Conservation (phyloP, 2,329 filamentous ascomycete species). For the Curvularia sp. region DNA sequence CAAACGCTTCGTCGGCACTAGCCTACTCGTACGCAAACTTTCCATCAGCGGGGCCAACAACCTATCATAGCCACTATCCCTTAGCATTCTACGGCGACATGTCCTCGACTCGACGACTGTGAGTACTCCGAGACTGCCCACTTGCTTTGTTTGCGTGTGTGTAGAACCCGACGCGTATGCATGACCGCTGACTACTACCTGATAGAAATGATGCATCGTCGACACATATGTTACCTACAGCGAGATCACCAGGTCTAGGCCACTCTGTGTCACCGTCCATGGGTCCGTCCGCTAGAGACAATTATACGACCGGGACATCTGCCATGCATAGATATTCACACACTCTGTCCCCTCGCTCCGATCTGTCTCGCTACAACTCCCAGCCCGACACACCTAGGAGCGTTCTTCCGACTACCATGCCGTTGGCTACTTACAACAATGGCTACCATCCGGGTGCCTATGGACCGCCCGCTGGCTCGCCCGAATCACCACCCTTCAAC, state of each 20-base stretch:
- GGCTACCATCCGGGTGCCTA: conserved; percentile 26
- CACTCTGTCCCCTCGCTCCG: conserved; percentile 47
- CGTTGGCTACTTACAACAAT: conserved; percentile 34
- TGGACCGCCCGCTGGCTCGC: conserved; percentile 25
- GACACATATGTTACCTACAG: conserved; percentile 56
- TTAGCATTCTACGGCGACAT: conserved; percentile 50
- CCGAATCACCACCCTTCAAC: conserved; percentile 55
- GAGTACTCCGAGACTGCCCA: conserved; percentile 50
- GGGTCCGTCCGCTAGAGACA: conserved; percentile 52
- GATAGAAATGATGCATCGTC: conserved; percentile 56
- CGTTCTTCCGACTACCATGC: conserved; percentile 42
- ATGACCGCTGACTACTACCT: conserved; percentile 51
- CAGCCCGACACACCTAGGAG: conserved; percentile 49
- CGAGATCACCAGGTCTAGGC: conserved; percentile 51
- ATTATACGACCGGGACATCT: conserved; percentile 53
- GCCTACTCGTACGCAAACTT: conserved; percentile 54
- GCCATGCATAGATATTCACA: conserved; percentile 44
- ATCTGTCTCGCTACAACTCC: conserved; percentile 45
- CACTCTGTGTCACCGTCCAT: conserved; percentile 52
- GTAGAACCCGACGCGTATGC: conserved; percentile 41
- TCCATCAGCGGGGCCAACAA: conserved; percentile 39
- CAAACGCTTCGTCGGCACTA: conserved; percentile 57
- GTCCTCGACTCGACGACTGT: conserved; percentile 54
- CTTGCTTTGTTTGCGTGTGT: conserved; percentile 33
- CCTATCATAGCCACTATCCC: conserved; percentile 44